A percentile compares a stretch with the other conserved stretches of the same genome.
Conservation (phyloP, 306 rosid species). For the Carpinus fangiana region DNA sequence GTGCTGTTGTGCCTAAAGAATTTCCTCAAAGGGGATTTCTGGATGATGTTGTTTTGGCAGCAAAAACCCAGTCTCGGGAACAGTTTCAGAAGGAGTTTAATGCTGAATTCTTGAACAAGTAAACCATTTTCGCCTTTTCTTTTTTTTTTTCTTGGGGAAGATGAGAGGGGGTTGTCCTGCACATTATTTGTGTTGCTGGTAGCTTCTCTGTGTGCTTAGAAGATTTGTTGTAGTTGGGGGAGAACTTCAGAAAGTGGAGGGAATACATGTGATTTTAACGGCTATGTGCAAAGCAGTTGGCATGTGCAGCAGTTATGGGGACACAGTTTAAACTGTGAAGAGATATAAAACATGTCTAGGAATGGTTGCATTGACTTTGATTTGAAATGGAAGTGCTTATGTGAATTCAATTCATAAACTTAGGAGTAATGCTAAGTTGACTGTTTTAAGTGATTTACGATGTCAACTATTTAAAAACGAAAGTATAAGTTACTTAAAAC, state of each 20-base stretch:
- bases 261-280: neutral
- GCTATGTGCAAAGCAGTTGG: neutral
- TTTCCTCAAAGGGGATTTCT: conserved; percentile 86
- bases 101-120: conserved; percentile 49
- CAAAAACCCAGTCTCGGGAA: conserved; percentile 53
- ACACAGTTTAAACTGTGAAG: neutral
- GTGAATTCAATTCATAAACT: neutral
- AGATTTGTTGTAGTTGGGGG: neutral
- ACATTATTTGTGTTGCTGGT: neutral
- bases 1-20: conserved; percentile 73
- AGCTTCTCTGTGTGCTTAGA: neutral
- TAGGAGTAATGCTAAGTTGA: too few relatives aligned
- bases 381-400: neutral
- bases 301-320: neutral
- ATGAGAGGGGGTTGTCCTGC: neutral
- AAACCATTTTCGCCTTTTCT: conserved; percentile 16
- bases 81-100: conserved; percentile 58
- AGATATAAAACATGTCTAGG: too few relatives aligned
- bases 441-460: too few relatives aligned
- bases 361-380: neutral
- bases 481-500: too few relatives aligned
- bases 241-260: neutral
- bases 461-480: too few relatives aligned
- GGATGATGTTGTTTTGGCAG: conserved; percentile 72
- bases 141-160: neutral